Evolutionary conservation across 2,329 filamentous ascomycete species (phyloP).

Genomic region (Atkinsonella hypoxylon): DNA sequence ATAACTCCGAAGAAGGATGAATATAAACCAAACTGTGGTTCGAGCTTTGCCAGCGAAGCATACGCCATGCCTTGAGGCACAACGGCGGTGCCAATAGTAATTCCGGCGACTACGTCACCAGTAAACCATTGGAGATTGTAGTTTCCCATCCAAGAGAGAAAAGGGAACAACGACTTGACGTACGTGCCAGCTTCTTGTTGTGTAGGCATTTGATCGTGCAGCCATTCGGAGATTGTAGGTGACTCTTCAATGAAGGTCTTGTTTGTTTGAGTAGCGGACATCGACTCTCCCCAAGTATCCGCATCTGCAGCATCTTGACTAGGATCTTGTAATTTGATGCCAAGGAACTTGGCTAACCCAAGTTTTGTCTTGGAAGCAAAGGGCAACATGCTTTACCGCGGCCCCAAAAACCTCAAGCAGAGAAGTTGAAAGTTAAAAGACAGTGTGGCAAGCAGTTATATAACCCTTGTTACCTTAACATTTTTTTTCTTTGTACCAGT

Average conservation of each 20-base stretch:
- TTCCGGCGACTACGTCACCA: constrained; percentile 75
- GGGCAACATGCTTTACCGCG: constrained; percentile 20
- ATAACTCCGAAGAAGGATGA: constrained; percentile 94
- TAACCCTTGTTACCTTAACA: not conserved
- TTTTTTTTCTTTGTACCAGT: not conserved
- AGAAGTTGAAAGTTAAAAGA: not conserved
- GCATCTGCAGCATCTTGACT: constrained; percentile 38
- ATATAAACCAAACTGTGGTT: constrained; percentile 65
- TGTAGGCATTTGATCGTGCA: constrained; percentile 51
- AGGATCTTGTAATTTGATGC: constrained; percentile 63
- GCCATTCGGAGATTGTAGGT: constrained; percentile 63
- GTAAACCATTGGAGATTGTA: constrained; percentile 86
- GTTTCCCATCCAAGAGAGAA: constrained; percentile 72
- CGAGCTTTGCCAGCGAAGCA: constrained; percentile 69
- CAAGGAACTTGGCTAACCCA: constrained; percentile 63
- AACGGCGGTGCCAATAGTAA: constrained; percentile 53
- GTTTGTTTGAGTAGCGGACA: constrained; percentile 59
- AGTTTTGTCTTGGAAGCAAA: constrained; percentile 52
- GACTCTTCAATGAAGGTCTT: constrained; percentile 76
- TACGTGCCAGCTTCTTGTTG: constrained; percentile 46
- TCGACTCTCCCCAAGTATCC: constrained; percentile 65
- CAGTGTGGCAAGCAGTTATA: not conserved
- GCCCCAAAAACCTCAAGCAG: not conserved
- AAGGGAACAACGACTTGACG: constrained; percentile 66
- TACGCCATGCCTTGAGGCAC: constrained; percentile 98